phyloP scores from a whole-genome alignment of 331 rosid species.

The Malus hybrid region DNA sequence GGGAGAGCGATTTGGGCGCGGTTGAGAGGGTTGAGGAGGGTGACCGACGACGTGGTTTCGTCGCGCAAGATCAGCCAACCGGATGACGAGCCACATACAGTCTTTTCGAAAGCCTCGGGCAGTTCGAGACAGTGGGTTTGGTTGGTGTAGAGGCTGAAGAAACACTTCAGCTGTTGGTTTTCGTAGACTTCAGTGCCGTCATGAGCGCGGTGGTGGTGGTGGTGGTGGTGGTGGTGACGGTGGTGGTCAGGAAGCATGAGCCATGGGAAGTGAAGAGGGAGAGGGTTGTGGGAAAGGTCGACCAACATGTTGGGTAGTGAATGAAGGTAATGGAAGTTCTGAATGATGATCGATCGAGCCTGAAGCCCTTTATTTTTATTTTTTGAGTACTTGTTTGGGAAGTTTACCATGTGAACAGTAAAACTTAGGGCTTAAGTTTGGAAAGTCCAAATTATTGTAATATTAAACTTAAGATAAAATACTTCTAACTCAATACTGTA shows the following conservation, averaged over 20 bases:
- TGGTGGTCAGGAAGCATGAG: conserved; percentile 2
- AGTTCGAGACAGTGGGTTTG: neutral
- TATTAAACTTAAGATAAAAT: no score
- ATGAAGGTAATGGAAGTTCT: neutral
- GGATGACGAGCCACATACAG: neutral
- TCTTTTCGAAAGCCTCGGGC: neutral
- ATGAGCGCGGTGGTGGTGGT: neutral
- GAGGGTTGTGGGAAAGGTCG: neutral
- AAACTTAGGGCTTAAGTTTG: neutral
- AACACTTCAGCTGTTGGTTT: neutral
- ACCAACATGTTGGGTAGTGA: neutral
- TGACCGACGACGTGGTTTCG: neutral
- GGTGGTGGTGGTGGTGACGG: neutral
- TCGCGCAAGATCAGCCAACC: conserved; percentile 5
- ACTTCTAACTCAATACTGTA: no score
- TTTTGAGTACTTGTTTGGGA: neutral
- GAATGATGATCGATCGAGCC: neutral
- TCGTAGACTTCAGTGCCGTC: neutral
- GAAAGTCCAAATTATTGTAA: neutral
- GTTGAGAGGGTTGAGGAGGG: conserved; percentile 4
- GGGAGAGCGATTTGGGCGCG: neutral
- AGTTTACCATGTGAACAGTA: neutral
- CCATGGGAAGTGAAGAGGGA: neutral
- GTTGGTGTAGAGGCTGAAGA: neutral
- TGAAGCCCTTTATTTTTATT: neutral